phyloP scores from a whole-genome alignment of 2,329 filamentous ascomycete species.

The Teratosphaeria nubilosa region DNA sequence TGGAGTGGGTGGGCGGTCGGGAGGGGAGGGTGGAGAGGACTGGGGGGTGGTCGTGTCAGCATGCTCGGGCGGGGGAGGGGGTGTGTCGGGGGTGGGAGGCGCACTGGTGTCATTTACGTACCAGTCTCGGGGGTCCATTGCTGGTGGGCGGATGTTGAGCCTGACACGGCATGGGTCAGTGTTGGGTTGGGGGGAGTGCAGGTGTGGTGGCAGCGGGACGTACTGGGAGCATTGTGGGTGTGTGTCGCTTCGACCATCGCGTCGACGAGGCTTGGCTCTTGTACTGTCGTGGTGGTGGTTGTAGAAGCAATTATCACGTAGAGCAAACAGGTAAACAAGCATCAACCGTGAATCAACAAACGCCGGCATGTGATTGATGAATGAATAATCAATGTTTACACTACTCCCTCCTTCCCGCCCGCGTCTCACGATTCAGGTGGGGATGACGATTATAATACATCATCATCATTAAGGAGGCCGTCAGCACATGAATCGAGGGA shows the following conservation, averaged over 20 bases:
- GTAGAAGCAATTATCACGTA: not conserved
- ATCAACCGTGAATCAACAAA: not conserved
- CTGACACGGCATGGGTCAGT: conserved; percentile 10
- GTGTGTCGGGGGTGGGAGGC: conserved; percentile 4
- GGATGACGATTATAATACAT: not conserved
- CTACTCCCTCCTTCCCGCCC: not conserved
- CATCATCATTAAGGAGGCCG: not conserved
- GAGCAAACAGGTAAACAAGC: not conserved
- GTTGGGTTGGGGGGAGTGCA: not conserved
- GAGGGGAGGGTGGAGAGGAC: conserved; percentile 56
- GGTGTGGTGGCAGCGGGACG: conserved; percentile 3
- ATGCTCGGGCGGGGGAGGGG: not conserved
- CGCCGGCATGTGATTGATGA: not conserved
- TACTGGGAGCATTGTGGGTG: conserved; percentile 31
- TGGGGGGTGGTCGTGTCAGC: conserved; percentile 17
- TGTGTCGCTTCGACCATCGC: conserved; percentile 13
- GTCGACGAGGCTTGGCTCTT: conserved; percentile 2
- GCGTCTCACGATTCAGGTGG: not conserved
- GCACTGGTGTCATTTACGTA: conserved; percentile 25
- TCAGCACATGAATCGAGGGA: too few relatives aligned
- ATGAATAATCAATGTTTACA: not conserved
- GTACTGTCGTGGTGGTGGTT: too few relatives aligned
- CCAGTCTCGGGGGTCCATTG: conserved; percentile 38
- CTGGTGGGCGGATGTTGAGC: conserved; percentile 20
- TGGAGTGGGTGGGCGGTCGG: conserved; percentile 48